A percentile compares a stretch with the other conserved stretches of the same genome.
Conservation (phyloP, 305 asterid species). For the Fraxinus baroniana region DNA sequence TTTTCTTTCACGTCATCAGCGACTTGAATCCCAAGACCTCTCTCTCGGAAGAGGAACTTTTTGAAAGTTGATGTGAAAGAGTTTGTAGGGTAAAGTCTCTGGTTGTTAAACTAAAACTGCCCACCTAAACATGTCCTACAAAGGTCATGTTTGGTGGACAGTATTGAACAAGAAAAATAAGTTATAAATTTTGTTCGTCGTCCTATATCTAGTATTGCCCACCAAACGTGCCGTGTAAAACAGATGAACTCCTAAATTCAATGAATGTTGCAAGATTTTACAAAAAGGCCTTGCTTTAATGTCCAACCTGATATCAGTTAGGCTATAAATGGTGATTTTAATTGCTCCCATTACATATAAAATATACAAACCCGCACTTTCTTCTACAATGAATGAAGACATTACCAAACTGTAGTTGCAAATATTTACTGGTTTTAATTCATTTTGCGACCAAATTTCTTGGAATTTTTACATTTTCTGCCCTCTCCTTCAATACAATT, state of each 20-base stretch:
- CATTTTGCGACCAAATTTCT: background rate
- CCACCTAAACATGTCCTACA: background rate
- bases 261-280: background rate
- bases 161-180: background rate
- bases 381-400: conserved; percentile 1
- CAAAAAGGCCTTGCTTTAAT: background rate
- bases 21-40: background rate
- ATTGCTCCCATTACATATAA: conserved; percentile 2
- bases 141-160: background rate
- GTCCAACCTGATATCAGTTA: background rate
- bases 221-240: background rate
- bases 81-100: background rate
- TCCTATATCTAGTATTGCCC: background rate
- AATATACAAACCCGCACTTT: background rate
- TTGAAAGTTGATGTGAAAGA: background rate
- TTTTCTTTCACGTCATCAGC: background rate
- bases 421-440: background rate
- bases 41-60: background rate
- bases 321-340: background rate
- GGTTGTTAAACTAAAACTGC: background rate
- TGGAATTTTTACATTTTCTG: background rate
- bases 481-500: background rate
- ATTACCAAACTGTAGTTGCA: background rate
- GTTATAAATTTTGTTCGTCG: background rate
- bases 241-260: background rate